Conservation (phyloP, 73 alveolate genomes). For the Tetrahymena malaccensis region DNA sequence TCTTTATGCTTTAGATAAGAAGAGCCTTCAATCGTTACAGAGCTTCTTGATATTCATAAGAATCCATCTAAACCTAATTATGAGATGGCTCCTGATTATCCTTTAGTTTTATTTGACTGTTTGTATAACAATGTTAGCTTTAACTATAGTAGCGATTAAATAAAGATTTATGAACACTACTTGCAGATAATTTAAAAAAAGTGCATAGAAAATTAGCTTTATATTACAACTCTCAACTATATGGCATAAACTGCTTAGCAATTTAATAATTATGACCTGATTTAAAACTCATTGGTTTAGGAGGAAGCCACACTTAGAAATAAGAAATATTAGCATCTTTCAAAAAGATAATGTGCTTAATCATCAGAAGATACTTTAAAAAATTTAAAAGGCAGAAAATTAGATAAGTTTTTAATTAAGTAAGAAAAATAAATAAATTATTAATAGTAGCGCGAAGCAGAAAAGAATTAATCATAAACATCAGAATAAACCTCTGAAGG, state of each 20-base stretch:
- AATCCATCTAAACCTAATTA: conserved; percentile 28
- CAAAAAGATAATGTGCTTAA: background rate
- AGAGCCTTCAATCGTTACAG: background rate
- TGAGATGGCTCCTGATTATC: conserved; percentile 42
- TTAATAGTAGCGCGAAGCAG: background rate
- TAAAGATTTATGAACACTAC: background rate
- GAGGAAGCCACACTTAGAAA: background rate
- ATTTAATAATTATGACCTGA: background rate
- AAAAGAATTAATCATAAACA: background rate
- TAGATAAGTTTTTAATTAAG: background rate
- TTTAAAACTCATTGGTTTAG: background rate
- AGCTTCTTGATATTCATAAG: conserved; percentile 5
- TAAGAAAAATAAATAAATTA: background rate
- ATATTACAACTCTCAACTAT: background rate
- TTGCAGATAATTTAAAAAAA: background rate
- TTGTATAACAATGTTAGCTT: background rate
- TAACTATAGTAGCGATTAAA: background rate
- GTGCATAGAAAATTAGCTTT: background rate
- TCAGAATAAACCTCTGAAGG: background rate
- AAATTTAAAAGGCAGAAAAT: background rate
- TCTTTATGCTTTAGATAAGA: background rate
- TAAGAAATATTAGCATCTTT: background rate
- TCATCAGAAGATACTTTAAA: background rate
- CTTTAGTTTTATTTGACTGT: conserved; percentile 27
- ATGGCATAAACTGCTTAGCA: background rate